phyloP scores from a whole-genome alignment of 495 filamentous ascomycete genomes.

The Schizothecium vesticola region DNA sequence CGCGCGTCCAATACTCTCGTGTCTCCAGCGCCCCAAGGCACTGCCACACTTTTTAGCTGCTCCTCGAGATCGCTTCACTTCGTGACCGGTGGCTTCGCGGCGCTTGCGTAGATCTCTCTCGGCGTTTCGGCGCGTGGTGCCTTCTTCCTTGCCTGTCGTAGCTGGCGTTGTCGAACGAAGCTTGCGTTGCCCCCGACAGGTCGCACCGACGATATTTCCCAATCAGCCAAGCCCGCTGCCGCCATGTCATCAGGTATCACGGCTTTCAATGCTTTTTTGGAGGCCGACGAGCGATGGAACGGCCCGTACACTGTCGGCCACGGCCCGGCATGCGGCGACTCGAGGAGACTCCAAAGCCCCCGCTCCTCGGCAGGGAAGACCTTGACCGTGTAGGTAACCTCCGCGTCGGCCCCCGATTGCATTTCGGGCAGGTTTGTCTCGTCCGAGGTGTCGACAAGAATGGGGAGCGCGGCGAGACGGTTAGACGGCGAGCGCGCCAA shows the following conservation, averaged over 20 bases:
- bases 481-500: neutral
- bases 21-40: neutral
- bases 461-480: neutral
- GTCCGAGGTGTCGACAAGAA: neutral
- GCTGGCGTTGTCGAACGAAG: neutral
- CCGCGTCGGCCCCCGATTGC: neutral
- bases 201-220: conserved; percentile 20
- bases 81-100: neutral
- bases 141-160: neutral
- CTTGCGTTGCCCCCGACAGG: neutral
- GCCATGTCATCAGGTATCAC: conserved; percentile 34
- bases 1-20: neutral
- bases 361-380: conserved; percentile 32
- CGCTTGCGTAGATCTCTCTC: neutral
- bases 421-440: neutral
- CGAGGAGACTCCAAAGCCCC: conserved; percentile 29
- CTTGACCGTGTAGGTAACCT: conserved; percentile 34
- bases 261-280: conserved; percentile 28
- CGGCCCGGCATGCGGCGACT: conserved; percentile 38
- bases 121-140: neutral
- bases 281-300: conserved; percentile 13
- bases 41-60: neutral
- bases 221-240: conserved; percentile 39
- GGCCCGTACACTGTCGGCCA: conserved; percentile 27
- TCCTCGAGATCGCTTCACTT: neutral